These are phyloP conservation scores for Epichloe brachyelytri DNA, from an alignment of 2,329 filamentous ascomycete genomes.

Conservation along the genomic window DNA sequence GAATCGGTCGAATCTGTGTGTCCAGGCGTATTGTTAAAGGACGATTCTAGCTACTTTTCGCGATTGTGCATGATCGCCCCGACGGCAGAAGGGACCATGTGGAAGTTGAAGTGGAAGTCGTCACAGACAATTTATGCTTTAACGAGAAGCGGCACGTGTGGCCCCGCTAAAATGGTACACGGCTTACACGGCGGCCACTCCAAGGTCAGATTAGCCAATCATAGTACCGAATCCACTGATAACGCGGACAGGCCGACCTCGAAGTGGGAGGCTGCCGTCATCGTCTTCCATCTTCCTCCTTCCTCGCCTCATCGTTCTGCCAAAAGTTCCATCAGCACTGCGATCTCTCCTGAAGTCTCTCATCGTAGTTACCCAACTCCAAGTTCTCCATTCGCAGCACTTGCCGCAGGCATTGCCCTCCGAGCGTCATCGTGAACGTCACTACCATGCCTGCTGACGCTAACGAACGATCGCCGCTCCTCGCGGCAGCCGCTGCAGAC, in stretches of 20 bases:
- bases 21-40: background rate
- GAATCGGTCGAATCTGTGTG: background rate
- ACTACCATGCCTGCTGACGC: conserved; percentile 27
- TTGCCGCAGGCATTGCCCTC: background rate
- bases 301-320: background rate
- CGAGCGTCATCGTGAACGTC: background rate
- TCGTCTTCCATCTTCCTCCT: background rate
- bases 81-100: too few relatives aligned
- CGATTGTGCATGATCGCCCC: background rate
- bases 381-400: background rate
- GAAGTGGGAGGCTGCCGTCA: background rate
- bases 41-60: background rate
- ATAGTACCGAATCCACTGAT: background rate
- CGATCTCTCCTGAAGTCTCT: background rate
- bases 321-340: background rate
- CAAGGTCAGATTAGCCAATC: background rate
- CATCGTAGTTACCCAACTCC: background rate
- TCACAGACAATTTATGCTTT: background rate
- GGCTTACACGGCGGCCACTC: too few relatives aligned
- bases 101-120: too few relatives aligned
- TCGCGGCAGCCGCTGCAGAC: conserved; percentile 21
- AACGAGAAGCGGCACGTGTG: background rate
- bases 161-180: background rate
- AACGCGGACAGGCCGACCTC: background rate
- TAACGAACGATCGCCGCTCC: conserved; percentile 30